These are phyloP conservation scores for Cnidoscolus chayamansa DNA, from an alignment of 441 rosid species.

Conservation along the genomic window DNA sequence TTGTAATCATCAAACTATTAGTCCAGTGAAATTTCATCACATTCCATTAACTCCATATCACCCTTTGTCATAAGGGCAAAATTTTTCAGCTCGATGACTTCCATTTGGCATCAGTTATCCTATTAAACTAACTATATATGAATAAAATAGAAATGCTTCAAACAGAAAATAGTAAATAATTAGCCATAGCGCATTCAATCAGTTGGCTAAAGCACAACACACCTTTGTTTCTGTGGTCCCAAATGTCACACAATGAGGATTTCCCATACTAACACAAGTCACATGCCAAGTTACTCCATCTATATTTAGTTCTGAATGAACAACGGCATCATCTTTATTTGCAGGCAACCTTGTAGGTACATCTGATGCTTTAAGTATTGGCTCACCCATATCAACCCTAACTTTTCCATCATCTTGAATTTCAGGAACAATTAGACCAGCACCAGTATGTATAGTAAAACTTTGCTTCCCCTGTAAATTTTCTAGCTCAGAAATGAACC, in stretches of 20 bases:
- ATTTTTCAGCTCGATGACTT: neutral
- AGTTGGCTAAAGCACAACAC: constrained; percentile 22
- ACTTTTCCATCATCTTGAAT: constrained; percentile 88
- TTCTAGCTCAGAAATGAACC: constrained; percentile 80
- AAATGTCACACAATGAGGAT: constrained; percentile 90
- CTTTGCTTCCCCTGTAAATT: constrained; percentile 56
- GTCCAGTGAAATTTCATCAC: no score
- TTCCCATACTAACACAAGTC: constrained; percentile 97
- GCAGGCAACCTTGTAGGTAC: constrained; percentile 71
- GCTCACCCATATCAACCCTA: constrained; percentile 94
- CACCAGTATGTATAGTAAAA: constrained; percentile 84
- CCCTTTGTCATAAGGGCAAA: no score
- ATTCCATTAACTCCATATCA: no score
- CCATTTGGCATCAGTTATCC: neutral
- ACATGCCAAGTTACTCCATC: constrained; percentile 83
- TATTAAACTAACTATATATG: neutral
- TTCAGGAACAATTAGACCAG: constrained; percentile 91
- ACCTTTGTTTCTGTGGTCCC: constrained; percentile 68
- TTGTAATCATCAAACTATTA: no score
- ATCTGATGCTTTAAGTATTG: constrained; percentile 70
- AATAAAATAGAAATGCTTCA: neutral
- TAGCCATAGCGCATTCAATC: neutral
- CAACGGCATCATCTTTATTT: constrained; percentile 70
- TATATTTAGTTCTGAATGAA: constrained; percentile 60
- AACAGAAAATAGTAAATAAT: neutral